These are phyloP conservation scores for Penicillium sp. DNA, from an alignment of 2,329 filamentous ascomycete species.

Conservation along the genomic window DNA sequence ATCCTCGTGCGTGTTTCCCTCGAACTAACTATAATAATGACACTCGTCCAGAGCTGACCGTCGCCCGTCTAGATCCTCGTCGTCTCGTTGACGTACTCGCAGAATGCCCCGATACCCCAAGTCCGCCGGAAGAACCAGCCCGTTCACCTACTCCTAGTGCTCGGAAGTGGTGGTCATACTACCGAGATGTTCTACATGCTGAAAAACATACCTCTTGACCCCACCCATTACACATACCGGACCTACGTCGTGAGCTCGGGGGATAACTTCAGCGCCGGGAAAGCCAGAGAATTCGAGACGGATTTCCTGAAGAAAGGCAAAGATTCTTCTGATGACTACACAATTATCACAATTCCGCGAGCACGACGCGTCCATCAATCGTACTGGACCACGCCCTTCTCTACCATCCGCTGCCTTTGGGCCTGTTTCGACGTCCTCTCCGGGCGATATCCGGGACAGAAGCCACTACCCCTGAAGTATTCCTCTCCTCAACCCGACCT, in stretches of 20 bases:
- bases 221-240: constrained; percentile 55
- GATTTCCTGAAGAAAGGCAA: neutral
- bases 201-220: constrained; percentile 51
- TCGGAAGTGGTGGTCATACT: constrained; percentile 91
- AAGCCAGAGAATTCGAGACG: constrained; percentile 61
- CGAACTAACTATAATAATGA: neutral
- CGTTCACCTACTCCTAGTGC: constrained; percentile 69
- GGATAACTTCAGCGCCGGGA: constrained; percentile 65
- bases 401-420: constrained; percentile 61
- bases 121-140: constrained; percentile 30
- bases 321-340: constrained; percentile 41
- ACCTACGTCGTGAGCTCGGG: constrained; percentile 78
- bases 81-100: constrained; percentile 27
- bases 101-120: constrained; percentile 28
- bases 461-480: constrained; percentile 16
- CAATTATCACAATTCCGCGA: constrained; percentile 65
- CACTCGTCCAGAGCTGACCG: constrained; percentile 8
- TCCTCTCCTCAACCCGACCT: constrained; percentile 59
- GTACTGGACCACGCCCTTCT: constrained; percentile 66
- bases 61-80: constrained; percentile 22
- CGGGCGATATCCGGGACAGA: constrained; percentile 35
- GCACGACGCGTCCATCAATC: constrained; percentile 80
- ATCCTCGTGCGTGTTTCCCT: constrained; percentile 9
- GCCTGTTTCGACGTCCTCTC: constrained; percentile 57
- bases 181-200: constrained; percentile 91